Base-by-base conservation (phyloP, 2,329 filamentous ascomycete genomes). In the Amauroascus niger region DNA sequence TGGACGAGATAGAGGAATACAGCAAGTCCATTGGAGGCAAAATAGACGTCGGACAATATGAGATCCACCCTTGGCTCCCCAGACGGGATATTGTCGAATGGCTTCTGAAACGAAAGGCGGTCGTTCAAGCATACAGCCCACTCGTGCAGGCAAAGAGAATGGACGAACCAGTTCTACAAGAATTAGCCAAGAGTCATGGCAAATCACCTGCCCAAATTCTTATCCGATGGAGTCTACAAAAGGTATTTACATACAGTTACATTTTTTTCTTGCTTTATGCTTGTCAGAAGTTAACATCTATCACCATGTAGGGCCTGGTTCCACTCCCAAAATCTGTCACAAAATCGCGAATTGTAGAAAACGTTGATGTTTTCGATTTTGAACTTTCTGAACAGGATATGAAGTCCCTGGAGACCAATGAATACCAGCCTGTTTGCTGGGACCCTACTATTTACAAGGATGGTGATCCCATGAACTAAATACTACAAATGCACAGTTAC, bases 1-100 rank as follows among this genome's bases (percentile, higher is more conserved):
- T 72, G 1, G 63, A 72, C 16, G 69, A 72, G 54, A 56, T 71
- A 37, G 68, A 72, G 52, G 64, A 62, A 48, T 71, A 72, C 55
- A 72, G 69, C 54, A 64, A 67, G 57, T 61, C 60, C 26, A 64
- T 60, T 43, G 79, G 78, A 3, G 87, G 87, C 22, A 74, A 87
- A 39, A 78, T 95, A 63, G 86, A 83, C 57, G 86, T 95, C 35
- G 89, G 88, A 39, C 90, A 95, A 70, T 88, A 86, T 70, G 90
- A 96, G 71, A 73, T 96, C 9, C 90, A 96, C 69, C 90, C 90
- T 0, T 96, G 88, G 89, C 80, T 89, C 40, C 77, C 82, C 7
- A 77, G 89, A n/a, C 73, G 76, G 20, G 88, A 95, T 63, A 88
- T 96, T 57, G 82, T 83, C 7, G 73, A 79, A 45, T 96, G 89